Base-by-base conservation (phyloP, 345 rosid species). In the Citrus glauca region DNA sequence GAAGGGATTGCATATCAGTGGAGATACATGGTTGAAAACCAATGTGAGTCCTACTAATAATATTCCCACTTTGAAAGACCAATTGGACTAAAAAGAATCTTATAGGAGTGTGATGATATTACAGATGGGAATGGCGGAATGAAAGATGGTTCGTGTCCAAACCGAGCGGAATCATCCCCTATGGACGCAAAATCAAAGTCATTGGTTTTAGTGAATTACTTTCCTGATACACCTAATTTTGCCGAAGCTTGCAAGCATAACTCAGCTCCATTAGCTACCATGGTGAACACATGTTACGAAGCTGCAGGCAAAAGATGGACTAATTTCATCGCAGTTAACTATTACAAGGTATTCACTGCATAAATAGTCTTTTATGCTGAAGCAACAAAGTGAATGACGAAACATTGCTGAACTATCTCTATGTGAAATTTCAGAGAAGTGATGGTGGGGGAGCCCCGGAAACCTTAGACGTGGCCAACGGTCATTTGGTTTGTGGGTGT, bases 281-380 rank as follows among this genome's bases (percentile, higher is more conserved):
- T 86, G 85, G 73, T 86, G 55, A 85, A 78, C 62, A 87, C 90
- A 17, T 96, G 97, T 80, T 78, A 86, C 59, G 77, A 45, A 71
- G 93, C 90, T 38, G 80, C 97, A 2, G 95, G 92, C 22, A 87
- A 92, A 35, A 87, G 97, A 8, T 94, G 99, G 99, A 90, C 99
- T 66, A 94, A 94, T 87, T 94, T 91, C 98, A 88, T 96, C 10
- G 91, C 99, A 4, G 97, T 91, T 20, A 97, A 96, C 77, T 92
- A 86, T 80, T 92, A 96, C 88, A 88, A 88, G 95, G 99, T 96
- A 87, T 11, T 5, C 50, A 45, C 50, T 13, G 17, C 50, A 45
- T 45, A 45, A 45, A 13, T 16, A 42, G 50, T 45, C 50, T 45
- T 45, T 45, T 45, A 17, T 17, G 17, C 17, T 45, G 14, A 13